A percentile compares a stretch with the other conserved stretches of the same genome.
Evolutionary conservation across 495 filamentous ascomycete genomes (phyloP).

Genomic region (Penicillium robsamsonii): DNA sequence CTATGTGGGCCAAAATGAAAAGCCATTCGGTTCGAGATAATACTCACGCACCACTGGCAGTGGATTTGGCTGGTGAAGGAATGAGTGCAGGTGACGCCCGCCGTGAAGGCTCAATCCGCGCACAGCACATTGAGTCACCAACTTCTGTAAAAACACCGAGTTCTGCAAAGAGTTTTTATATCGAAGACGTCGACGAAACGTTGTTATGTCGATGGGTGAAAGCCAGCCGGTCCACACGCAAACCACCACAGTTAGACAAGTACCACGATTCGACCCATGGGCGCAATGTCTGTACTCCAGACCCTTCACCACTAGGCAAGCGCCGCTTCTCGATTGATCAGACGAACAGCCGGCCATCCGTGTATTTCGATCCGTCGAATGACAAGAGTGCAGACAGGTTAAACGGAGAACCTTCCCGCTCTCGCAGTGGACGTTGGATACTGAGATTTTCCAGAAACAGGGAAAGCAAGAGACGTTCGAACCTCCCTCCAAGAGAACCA

Average conservation of each 20-base stretch:
- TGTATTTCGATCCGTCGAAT: background rate
- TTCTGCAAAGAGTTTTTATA: background rate
- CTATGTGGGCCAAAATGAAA: constrained; percentile 2
- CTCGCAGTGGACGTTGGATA: constrained; percentile 18
- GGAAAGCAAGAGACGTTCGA: constrained; percentile 16
- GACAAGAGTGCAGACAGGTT: constrained; percentile 12
- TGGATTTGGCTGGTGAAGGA: background rate
- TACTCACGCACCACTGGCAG: background rate
- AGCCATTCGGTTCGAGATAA: background rate
- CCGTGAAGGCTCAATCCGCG: background rate
- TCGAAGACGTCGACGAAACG: constrained; percentile 2
- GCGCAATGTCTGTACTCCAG: background rate
- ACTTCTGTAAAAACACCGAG: background rate
- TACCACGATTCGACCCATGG: background rate
- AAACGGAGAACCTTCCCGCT: constrained; percentile 9
- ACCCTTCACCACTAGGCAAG: background rate
- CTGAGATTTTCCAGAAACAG: constrained; percentile 17
- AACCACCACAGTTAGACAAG: background rate
- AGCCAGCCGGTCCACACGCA: background rate
- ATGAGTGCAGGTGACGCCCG: background rate
- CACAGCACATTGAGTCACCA: background rate
- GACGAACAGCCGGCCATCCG: background rate
- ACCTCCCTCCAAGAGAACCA: constrained; percentile 9
- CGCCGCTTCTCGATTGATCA: constrained; percentile 7
- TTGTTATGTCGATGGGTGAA: constrained; percentile 3